These are phyloP conservation scores for Candida ficus DNA, from an alignment of 805 yeast species.

Conservation along the genomic window DNA sequence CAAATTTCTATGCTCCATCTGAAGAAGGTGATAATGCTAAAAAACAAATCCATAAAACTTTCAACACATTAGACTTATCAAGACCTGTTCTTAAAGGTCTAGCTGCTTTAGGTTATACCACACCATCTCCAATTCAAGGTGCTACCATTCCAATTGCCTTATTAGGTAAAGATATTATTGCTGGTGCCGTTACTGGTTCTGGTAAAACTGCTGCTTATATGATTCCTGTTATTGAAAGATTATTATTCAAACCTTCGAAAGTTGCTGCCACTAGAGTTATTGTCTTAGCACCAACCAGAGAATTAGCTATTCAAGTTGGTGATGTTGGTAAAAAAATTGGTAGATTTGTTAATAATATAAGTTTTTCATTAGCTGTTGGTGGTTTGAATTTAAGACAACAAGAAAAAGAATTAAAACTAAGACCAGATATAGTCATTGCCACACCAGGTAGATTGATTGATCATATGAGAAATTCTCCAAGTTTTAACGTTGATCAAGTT, in stretches of 20 bases:
- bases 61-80: slow-evolving; percentile 75
- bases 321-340: slow-evolving; percentile 90
- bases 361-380: slow-evolving; percentile 97
- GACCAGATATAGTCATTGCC: slow-evolving; percentile 96
- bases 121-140: slow-evolving; percentile 91
- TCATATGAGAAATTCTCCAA: slow-evolving; percentile 91
- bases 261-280: slow-evolving; percentile 86
- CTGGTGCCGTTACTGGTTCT: slow-evolving; percentile 99
- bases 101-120: slow-evolving; percentile 72
- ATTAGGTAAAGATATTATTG: slow-evolving; percentile 92
- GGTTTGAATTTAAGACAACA: slow-evolving; percentile 94
- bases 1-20: slow-evolving; percentile 64
- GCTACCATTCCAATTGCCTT: slow-evolving; percentile 92
- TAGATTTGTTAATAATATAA: slow-evolving; percentile 64
- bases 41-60: slow-evolving; percentile 51
- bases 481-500: slow-evolving; percentile 83
- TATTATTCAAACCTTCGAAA: slow-evolving; percentile 82
- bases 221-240: slow-evolving; percentile 92
- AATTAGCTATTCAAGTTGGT: slow-evolving; percentile 90
- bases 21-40: slow-evolving; percentile 50
- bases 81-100: slow-evolving; percentile 88
- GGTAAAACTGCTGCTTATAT: slow-evolving; percentile 99
- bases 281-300: slow-evolving; percentile 94
- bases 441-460: slow-evolving; percentile 99
- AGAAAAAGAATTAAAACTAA: slow-evolving; percentile 84